phyloP scores from a whole-genome alignment of 371 early-diverging fungal species.

The Quaeritorhiza haematococci region DNA sequence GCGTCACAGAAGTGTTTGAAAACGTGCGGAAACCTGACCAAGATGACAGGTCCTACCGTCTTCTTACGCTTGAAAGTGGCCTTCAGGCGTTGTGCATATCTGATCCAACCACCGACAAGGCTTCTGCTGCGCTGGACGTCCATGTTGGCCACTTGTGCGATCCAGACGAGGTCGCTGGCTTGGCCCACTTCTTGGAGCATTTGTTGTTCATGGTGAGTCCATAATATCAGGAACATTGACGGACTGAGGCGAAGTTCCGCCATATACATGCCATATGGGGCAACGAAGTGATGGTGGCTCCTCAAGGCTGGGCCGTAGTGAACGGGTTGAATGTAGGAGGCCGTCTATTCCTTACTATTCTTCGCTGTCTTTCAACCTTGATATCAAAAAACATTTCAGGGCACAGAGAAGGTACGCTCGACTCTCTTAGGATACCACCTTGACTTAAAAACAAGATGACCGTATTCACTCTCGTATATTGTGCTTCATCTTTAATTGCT shows the following conservation, averaged over 20 bases:
- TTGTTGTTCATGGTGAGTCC: constrained; percentile 79
- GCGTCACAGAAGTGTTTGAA: too few species aligned
- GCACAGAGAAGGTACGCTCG: constrained; percentile 37
- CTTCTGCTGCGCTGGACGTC: constrained; percentile 87
- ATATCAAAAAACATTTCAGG: constrained; percentile 4
- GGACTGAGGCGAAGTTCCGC: too few species aligned
- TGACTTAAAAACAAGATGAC: too few species aligned
- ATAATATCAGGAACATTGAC: too few species aligned
- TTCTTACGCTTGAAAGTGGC: constrained; percentile 75
- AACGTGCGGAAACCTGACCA: constrained; percentile 40
- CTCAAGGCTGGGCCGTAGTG: too few species aligned
- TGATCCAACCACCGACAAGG: constrained; percentile 78
- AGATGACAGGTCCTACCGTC: constrained; percentile 78
- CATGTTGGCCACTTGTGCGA: constrained; percentile 79
- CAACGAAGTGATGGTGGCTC: too few species aligned
- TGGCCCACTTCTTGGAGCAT: constrained; percentile 99
- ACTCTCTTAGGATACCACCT: not conserved
- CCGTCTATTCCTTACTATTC: too few species aligned
- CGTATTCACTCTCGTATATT: too few species aligned
- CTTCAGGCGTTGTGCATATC: constrained; percentile 77
- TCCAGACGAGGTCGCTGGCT: constrained; percentile 68
- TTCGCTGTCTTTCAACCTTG: not conserved
- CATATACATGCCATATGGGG: too few species aligned
- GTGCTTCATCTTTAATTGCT: too few species aligned
- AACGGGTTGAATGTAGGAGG: too few species aligned